Base-by-base conservation (phyloP, 176 grass and related monocot genomes). In the Lolium rigidum region DNA sequence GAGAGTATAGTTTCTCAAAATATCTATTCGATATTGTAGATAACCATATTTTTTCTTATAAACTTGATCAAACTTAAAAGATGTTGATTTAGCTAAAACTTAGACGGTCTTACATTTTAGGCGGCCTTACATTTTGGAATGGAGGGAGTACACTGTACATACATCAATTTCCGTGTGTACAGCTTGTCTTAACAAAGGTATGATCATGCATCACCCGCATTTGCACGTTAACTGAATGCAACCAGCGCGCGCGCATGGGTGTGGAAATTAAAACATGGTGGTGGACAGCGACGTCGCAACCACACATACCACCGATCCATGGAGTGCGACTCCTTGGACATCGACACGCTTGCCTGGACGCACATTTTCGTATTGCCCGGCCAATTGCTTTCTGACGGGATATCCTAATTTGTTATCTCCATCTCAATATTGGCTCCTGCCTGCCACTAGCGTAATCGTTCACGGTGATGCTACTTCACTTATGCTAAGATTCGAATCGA, bases 201-300 rank as follows among this genome's bases (percentile, higher is more conserved):
- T 14, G 48, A 50, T 43, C 9, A 46, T 35, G 31, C 31, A 35
- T 49, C 6, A 10, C 38, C 76, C 4, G 9, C 60, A 49, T 49
- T 28, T 82, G 37, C 12, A 60, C 35, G 43, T 14, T 4, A 35
- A 14, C 9, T 21, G 6, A 22, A 38, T 41, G 18, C 26, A 76
- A 48, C 2, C 63, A 70, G 18, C 2, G 22, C 3, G 6, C 58
- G 0, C 41, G 41, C 41, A 43, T 22, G 59, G 59, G 10, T 10
- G 21, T 10, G 22, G 41, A 2, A 80, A 31, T 49, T 31, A 43
- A 59, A 72, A 52, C 25, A 81, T 20, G 38, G 12, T 18, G 5
- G 37, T 12, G 20, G 88, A 86, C 20, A 63, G 79, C 78, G 77
- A 90, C 72, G 28, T 2, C 39, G 62, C 71, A 86, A 90, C 79